Evolutionary conservation across 768 basidiomycete genomes (phyloP), one percentile per base, ranked within the genome.

Genomic region (Melanogaster broomeanus): DNA sequence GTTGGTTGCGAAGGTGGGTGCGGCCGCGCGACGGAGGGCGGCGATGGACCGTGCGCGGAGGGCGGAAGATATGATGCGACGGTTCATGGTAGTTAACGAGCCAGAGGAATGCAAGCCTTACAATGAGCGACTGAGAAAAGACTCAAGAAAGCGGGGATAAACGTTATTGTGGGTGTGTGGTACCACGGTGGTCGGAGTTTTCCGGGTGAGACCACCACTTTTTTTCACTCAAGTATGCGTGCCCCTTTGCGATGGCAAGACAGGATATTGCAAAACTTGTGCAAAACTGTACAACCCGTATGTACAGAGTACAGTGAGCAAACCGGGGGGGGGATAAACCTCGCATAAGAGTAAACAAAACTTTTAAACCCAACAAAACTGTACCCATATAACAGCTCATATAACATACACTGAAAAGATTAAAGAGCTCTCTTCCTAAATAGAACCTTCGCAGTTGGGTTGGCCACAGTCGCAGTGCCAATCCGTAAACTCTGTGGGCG

Each of bases 21-120:
- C 75, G 22, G 69, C 55, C 52, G 68, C 55, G 53, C 77, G 71
- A 63, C 73, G 67, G 56, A 70, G 62, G 54, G 63, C 58, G 47
- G 71, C 65, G 49, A 75, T 60, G 48, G 85, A 80, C 57, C 84
- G 80, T 45, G 80, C 77, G 59, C 87, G 86, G 66, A 89, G 76
- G 69, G 81, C 73, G 69, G 79, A 76, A 72, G 83, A 74, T 63
- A 87, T 63, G 63, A 84, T 69, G 65, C 79, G 82, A 59, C 80
- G 65, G 66, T 79, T 78, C 83, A 87, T 83, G 62, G 57, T 75
- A 62, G 63, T 61, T 52, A 53, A 57, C 42, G 53, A 51, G 45
- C 46, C 19, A 41, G 40, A 46, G 48, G 16, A 44, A 25, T 30
- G 37, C 18, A 30, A 34, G n/a, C n/a, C 35, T 37, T 4, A n/a